phyloP scores from a whole-genome alignment of 1,139 yeast species.

The Yamadazyma siamensis region DNA sequence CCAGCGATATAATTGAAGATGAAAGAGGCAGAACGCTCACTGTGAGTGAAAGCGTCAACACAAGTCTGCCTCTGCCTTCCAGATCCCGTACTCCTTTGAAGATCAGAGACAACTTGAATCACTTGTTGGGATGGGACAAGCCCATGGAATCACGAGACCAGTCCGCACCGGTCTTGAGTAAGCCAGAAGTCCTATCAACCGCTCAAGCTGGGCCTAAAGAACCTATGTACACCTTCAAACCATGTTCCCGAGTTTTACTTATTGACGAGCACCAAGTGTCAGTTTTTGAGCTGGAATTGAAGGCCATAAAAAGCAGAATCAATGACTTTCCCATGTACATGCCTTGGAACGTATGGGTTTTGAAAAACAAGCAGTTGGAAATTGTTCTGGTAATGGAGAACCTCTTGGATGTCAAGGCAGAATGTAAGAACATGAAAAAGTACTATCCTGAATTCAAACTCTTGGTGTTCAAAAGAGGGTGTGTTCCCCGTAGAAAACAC shows the following conservation, averaged over 20 bases:
- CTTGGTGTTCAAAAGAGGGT: slow-evolving; percentile 15
- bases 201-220: slow-evolving; percentile 2
- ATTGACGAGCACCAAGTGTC: slow-evolving; percentile 12
- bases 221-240: slow-evolving; percentile 6
- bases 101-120: slow-evolving; percentile 18
- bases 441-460: slow-evolving; percentile 6
- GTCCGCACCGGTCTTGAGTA: neutral
- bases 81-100: slow-evolving; percentile 18
- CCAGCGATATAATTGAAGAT: slow-evolving; percentile 3
- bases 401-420: slow-evolving; percentile 14
- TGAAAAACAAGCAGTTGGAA: slow-evolving; percentile 5
- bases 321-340: slow-evolving; percentile 17
- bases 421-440: slow-evolving; percentile 8
- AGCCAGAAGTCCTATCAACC: neutral
- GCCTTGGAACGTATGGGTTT: slow-evolving; percentile 19
- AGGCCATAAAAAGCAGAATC: slow-evolving; percentile 9
- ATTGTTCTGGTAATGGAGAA: slow-evolving; percentile 15
- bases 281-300: slow-evolving; percentile 12
- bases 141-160: too few relatives aligned
- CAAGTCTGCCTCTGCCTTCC: too few relatives aligned
- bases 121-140: slow-evolving; percentile 13
- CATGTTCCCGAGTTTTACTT: slow-evolving; percentile 17
- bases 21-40: slow-evolving; percentile 8
- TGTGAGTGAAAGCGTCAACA: slow-evolving; percentile 3
- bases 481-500: slow-evolving; percentile 14